Evolutionary conservation across 768 basidiomycete genomes (phyloP).

Genomic region (Termitomyces sp.): DNA sequence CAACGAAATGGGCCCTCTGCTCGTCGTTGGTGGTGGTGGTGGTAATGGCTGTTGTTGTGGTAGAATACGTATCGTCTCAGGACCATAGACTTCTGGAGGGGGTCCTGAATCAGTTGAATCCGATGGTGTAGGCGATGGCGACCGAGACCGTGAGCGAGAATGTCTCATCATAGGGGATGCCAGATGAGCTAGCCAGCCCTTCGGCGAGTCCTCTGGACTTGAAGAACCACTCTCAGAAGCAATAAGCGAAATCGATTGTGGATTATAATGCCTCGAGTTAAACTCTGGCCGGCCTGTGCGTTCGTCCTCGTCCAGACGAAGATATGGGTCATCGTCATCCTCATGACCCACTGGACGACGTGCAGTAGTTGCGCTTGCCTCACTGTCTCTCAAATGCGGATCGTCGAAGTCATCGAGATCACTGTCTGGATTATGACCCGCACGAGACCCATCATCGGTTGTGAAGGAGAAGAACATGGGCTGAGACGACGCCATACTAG

Average conservation of each 20-base stretch:
- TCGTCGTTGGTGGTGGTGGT: conserved; percentile 37
- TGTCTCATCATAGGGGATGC: conserved; percentile 55
- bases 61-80: conserved; percentile 23
- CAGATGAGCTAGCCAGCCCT: conserved; percentile 72
- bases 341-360: conserved; percentile 26
- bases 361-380: conserved; percentile 27
- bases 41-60: conserved; percentile 29
- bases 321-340: conserved; percentile 74
- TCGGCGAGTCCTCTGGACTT: conserved; percentile 34
- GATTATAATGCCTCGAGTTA: conserved; percentile 22
- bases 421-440: conserved; percentile 38
- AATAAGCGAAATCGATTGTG: conserved; percentile 34
- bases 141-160: conserved; percentile 28
- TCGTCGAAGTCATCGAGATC: conserved; percentile 74
- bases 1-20: conserved; percentile 42
- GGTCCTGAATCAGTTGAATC: conserved; percentile 36
- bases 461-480: conserved; percentile 89
- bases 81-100: conserved; percentile 37
- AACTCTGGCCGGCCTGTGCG: conserved; percentile 27
- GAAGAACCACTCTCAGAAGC: conserved; percentile 26
- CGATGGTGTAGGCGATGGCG: conserved; percentile 36
- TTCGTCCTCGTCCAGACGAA: conserved; percentile 67
- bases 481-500: conserved; percentile 59
- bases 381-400: conserved; percentile 56
- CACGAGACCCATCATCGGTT: conserved; percentile 61